Base-by-base conservation (phyloP, 345 rosid genomes). In the Diplotaxis tenuifolia region DNA sequence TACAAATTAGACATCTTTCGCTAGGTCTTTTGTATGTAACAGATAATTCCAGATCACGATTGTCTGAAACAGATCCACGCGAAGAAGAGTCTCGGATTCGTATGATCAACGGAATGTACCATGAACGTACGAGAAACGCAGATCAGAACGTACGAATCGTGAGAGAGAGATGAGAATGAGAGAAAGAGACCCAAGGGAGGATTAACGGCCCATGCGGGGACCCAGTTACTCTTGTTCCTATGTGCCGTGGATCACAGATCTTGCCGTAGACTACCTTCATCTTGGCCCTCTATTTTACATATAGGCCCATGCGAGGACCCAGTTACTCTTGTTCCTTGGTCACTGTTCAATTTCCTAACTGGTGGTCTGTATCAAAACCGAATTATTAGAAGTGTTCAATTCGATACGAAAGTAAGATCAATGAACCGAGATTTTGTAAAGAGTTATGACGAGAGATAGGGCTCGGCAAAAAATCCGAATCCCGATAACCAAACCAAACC, bases 301-400 rank as follows among this genome's bases (percentile, higher is more conserved):
- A n/a, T n/a, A n/a, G n/a, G n/a, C n/a, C n/a, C n/a, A n/a, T n/a
- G n/a, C n/a, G n/a, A n/a, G n/a, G n/a, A n/a, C n/a, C n/a, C n/a
- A n/a, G n/a, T n/a, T n/a, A n/a, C n/a, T 40, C 4, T 40, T 12
- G 5, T 16, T 16, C 3, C 25, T 52, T 9, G 6, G 27, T 52
- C 25, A 20, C 28, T 9, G 59, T 47, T 45, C 19, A 21, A 55
- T 73, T 16, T 1, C 27, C 19, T 20, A 65, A 73, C 77, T 65
- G 65, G 53, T 16, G 53, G 21, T 47, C 21, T 53, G 10, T 9
- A 7, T 16, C 27, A 3, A 16, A 63, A 40, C 55, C 62, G 38
- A n/a, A 23, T n/a, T 68, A 34, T 10, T 21, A 53, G 15, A 52
- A 52, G 57, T 19, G 1, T 49, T 21, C 47, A 36, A 36, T 36